Evolutionary conservation across 2,329 filamentous ascomycete genomes (phyloP).

Genomic region (Fusarium sp.): DNA sequence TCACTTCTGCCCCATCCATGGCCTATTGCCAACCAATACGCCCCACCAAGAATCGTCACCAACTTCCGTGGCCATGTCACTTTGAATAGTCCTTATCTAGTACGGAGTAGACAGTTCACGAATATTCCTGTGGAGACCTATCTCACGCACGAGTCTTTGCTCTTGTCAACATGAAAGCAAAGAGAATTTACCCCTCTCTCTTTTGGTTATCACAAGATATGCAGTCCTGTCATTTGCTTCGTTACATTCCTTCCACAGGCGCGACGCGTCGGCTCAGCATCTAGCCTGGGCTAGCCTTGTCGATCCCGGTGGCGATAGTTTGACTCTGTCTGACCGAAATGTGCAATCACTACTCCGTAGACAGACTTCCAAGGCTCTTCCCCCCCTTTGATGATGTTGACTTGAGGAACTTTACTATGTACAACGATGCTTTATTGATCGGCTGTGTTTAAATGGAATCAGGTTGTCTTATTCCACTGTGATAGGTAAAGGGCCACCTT

Average conservation of each 20-base stretch:
- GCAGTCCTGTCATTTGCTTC: not conserved
- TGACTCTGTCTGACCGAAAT: not conserved
- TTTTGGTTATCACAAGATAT: not conserved
- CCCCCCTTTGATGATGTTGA: not conserved
- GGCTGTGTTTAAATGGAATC: not conserved
- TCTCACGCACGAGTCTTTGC: not conserved
- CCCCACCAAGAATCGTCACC: conserved; percentile 30
- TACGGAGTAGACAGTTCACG: not conserved
- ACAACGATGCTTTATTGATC: not conserved
- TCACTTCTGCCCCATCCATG: conserved; percentile 12
- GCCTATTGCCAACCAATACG: conserved; percentile 1
- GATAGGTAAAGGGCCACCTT: not conserved
- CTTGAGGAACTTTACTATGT: too few relatives aligned
- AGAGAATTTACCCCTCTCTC: not conserved
- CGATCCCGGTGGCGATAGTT: conserved; percentile 38
- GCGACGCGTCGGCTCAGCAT: conserved; percentile 16
- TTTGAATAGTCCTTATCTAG: not conserved
- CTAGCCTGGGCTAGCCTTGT: conserved; percentile 32
- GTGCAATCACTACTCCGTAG: not conserved
- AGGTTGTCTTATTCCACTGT: not conserved
- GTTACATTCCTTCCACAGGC: conserved; percentile 8
- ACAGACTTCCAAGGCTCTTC: not conserved
- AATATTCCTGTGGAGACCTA: not conserved
- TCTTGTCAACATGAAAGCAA: not conserved
- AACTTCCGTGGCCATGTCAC: conserved; percentile 8